Evolutionary conservation across 2,329 filamentous ascomycete genomes (phyloP), one percentile per base, ranked within the genome.

Genomic region (Sphaceloma murrayae): DNA sequence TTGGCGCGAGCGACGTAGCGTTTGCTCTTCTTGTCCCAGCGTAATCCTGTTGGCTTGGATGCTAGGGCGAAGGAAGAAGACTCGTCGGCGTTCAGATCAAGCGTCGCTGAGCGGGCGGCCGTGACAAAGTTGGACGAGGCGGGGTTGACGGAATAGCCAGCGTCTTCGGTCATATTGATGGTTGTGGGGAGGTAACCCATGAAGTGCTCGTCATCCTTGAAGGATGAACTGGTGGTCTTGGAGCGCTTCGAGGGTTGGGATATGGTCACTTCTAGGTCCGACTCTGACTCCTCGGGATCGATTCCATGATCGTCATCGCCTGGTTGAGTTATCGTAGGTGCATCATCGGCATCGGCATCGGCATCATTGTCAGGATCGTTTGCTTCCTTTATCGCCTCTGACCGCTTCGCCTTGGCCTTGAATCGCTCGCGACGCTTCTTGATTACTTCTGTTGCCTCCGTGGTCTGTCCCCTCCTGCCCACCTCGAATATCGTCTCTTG

Each of bases 401-500:
- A 47, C 16, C 29, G 45, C 11, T 39, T 48, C 8, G 49, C 32
- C 44, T 73, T 80, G 48, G 82, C 86, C 60, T 73, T 80, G 59
- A 75, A 75, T 56, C 81, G 21, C 19, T 34, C 17, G 18, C 42
- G 75, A 57, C 82, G 73, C 36, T 78, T 74, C 54, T 78, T 79
- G 77, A 91, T 85, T 22, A 89, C 69, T 49, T 86, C 81, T 2
- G 80, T 82, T 5, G 82, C 80, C 57, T 82, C 78, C 38, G 69
- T 70, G 2, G 64, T 71, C 52, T 83, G 81, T 29, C 79, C 82
- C 49, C 80, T 75, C 53, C 81, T 78, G 5, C 84, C 83, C 50
- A 95, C 80, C 62, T 98, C 91, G 54, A 98, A 98, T n/a, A 98
- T 85, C 0, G 89, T 96, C 63, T 98, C 91, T 32, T 80, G 73